Percentiles rank a stretch among this genome's conserved stretches.
Conservation (phyloP, 2,329 filamentous ascomycete genomes). For the Ophiostoma fasciatum region DNA sequence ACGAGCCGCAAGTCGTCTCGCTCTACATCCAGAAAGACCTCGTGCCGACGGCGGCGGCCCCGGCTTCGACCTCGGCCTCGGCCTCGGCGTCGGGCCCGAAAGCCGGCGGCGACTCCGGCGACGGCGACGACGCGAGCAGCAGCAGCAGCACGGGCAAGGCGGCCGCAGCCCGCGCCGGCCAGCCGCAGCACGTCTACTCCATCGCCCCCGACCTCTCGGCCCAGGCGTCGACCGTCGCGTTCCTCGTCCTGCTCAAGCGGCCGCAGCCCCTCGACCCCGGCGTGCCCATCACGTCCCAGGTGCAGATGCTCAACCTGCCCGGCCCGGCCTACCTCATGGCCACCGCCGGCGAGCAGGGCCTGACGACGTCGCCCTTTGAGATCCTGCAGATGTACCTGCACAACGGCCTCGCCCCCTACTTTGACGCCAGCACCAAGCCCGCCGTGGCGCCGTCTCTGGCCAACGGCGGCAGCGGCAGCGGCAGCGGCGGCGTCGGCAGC, state of each 20-base stretch:
- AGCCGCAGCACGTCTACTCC: slow-evolving; percentile 50
- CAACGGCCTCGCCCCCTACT: slow-evolving; percentile 84
- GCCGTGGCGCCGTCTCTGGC: slow-evolving; percentile 43
- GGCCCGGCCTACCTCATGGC: slow-evolving; percentile 59
- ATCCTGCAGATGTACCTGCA: slow-evolving; percentile 85
- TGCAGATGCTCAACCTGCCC: slow-evolving; percentile 86
- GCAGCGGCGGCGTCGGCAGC: not conserved
- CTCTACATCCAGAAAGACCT: slow-evolving; percentile 81
- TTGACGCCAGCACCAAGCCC: slow-evolving; percentile 87
- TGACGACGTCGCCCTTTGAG: slow-evolving; percentile 72
- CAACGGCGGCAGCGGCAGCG: slow-evolving; percentile 3
- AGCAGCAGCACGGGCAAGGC: not conserved
- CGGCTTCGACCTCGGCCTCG: too few species aligned
- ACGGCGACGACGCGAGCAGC: too few species aligned
- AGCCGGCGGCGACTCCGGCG: too few species aligned
- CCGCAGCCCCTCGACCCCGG: slow-evolving; percentile 74
- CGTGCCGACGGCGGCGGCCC: not conserved
- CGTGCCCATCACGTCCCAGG: slow-evolving; percentile 70
- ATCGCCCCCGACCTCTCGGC: slow-evolving; percentile 72
- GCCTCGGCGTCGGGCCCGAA: too few species aligned
- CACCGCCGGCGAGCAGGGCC: slow-evolving; percentile 52
- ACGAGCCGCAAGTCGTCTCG: slow-evolving; percentile 69
- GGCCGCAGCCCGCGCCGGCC: slow-evolving; percentile 1
- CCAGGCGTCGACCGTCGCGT: slow-evolving; percentile 65
- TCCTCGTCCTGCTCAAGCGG: slow-evolving; percentile 79